Base-by-base conservation (phyloP, 106 monocot genomes). In the Dendrobium officinale region DNA sequence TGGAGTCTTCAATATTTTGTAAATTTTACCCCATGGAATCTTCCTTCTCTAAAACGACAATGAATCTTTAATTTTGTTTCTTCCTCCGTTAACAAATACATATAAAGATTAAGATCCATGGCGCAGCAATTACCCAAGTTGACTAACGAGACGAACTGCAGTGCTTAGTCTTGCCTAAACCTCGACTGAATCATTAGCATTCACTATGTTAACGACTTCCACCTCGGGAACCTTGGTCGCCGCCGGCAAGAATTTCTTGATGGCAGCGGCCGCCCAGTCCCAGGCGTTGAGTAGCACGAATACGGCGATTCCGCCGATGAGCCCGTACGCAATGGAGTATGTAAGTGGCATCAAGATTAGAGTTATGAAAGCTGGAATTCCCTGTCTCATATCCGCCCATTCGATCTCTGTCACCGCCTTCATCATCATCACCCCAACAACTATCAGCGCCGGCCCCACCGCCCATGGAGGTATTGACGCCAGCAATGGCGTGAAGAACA, bases 341-440 rank as follows among this genome's bases (percentile, higher is more conserved):
- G 86, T 86, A 8, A 86, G 68, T 20, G 86, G 86, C 86, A 80
- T 86, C 70, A 83, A 11, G 1, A 83, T 56, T 20, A 86, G 24
- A 18, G 86, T 86, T 79, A 86, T 27, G 55, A 86, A 86, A 2
- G 86, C 86, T 67, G 86, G 86, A 0, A 86, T 76, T 11, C 83
- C 82, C 68, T 86, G 58, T 68, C 24, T 67, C 86, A 86, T 80
- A 51, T 86, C 86, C 11, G 41, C 55, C 86, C 86, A 86, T 15
- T 86, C 86, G 37, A 86, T 80, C 82, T 86, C 86, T 76, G 59
- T 55, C 70, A 86, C 86, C 20, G 86, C 40, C 42, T 61, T 82
- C 86, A 86, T 86, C 86, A 86, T 86, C 77, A 86, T 17, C 40
- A 86, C 80, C n/a, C 86, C 86, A 2, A 86, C 86, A 17, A 86